These are phyloP conservation scores for Carpinus viminea DNA, from an alignment of 306 rosid species.

Conservation along the genomic window DNA sequence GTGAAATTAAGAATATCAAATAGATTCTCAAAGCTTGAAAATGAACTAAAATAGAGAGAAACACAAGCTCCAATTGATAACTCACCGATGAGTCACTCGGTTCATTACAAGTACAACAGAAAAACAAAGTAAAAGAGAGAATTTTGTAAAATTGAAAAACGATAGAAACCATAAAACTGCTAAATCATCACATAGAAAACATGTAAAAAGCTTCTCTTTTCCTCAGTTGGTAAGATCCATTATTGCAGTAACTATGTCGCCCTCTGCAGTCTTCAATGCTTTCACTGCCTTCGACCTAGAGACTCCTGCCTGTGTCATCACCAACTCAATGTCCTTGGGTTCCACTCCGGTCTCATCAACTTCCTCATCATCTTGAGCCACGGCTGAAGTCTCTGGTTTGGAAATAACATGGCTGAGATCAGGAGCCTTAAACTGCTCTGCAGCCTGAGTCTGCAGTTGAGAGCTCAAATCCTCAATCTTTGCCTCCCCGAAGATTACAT, in stretches of 20 bases:
- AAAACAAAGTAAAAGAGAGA: background rate
- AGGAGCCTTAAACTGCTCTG: slow-evolving; percentile 93
- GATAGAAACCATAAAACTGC: background rate
- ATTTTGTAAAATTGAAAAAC: background rate
- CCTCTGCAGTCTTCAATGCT: slow-evolving; percentile 68
- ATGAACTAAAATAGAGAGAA: background rate
- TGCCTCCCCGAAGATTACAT: slow-evolving; percentile 84
- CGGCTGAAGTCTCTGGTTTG: slow-evolving; percentile 63
- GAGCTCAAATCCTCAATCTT: slow-evolving; percentile 92
- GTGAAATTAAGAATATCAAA: background rate
- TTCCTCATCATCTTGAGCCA: slow-evolving; percentile 74
- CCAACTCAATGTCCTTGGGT: slow-evolving; percentile 83
- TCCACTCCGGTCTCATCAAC: slow-evolving; percentile 83
- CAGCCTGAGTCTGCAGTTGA: slow-evolving; percentile 85
- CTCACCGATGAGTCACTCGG: slow-evolving; percentile 3
- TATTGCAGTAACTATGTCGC: slow-evolving; percentile 87
- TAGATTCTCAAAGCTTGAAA: background rate
- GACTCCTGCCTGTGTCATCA: slow-evolving; percentile 94
- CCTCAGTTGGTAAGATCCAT: slow-evolving; percentile 81
- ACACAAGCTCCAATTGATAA: background rate
- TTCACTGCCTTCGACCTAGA: slow-evolving; percentile 75
- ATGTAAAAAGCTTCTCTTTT: slow-evolving; percentile 2
- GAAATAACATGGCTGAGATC: slow-evolving; percentile 55
- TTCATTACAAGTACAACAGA: slow-evolving; percentile 19
- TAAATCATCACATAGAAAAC: background rate